Evolutionary conservation across 2,329 filamentous ascomycete species (phyloP), one percentile per base, ranked within the genome.

Genomic region (Aspergillus tanneri): DNA sequence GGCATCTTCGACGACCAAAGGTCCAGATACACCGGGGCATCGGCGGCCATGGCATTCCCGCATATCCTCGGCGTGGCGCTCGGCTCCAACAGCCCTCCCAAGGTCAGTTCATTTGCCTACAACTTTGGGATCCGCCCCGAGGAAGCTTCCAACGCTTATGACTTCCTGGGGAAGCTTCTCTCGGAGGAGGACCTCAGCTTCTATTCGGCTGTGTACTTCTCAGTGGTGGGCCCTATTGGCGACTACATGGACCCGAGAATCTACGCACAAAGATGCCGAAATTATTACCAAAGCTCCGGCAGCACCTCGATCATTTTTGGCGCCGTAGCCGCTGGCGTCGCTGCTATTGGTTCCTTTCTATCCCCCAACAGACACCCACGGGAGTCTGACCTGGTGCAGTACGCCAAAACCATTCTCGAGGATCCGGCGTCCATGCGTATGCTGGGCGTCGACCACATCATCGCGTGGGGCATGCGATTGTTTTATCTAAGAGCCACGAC

Each of bases 101-200:
- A 62, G 34, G 54, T 55, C 24, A 35, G 47, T 2, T 63, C 63
- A 1, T 56, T 59, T n/a, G 61, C 63, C 4, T 65, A 64, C 50
- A 65, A 63, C 51, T 65, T 65, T 48, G 63, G 63, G 7, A 59
- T 65, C 24, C 60, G 62, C 7, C 62, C 62, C 0, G 62, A 65
- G 16, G 62, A 65, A 48, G 47, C 57, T 28, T 63, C 62, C 16
- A 56, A 53, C n/a, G 5, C 46, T 4, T 47, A 65, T 18, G 11
- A 49, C 30, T 57, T 58, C 8, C 52, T 64, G 8, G 58, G 54
- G 2, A 50, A 49, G 2, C 46, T 64, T 3, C 61, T 64, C 28
- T 62, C 60, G 2, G 56, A 60, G 39, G 44, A 63, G 10, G 53
- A 64, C 22, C 59, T 66, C 2, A 22, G 3, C 19, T 51, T 45